Base-by-base conservation (phyloP, 2,329 filamentous ascomycete species). In the Diaporthe vexans region DNA sequence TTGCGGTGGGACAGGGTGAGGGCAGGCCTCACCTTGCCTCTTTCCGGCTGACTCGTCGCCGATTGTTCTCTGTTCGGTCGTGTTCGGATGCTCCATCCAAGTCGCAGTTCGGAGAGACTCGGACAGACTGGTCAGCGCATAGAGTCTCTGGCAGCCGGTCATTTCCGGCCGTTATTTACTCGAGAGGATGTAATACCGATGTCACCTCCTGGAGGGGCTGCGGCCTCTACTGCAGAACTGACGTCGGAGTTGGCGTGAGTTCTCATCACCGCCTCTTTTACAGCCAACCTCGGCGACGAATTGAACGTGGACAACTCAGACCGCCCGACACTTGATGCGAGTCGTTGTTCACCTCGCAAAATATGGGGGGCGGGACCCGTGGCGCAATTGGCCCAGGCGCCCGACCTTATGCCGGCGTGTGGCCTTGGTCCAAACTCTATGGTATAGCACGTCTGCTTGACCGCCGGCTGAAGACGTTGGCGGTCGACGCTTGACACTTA, bases 1-100 rank as follows among this genome's bases (percentile, higher is more conserved):
- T 56, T 43, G 46, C 24, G 15, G 46, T 63, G 24, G 57, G 57
- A 40, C 57, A 63, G 70, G 46, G 70, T 72, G 57, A 72, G 46
- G 54, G 58, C 48, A 72, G 57, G 46, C 70, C 57, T 59, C 63
- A 68, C 63, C 63, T 68, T 68, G 63, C 48, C 48, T 68, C 40
- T 68, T 54, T 46, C 57, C 70, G 26, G 58, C 70, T 63, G 70
- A 72, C 70, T 72, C 69, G 69, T 63, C 57, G 63, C 63, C 48
- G 48, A 54, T 33, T 43, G 7, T 33, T 40, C 35, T 24, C 29
- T 21, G 56, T 35, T n/a, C 46, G 29, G 69, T 71, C 56, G 46
- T 63, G 46, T 56, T 29, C 51, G 57, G 70, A 72, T 19, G 57
- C 51, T 54, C 70, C 17, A 35, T 43, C 57, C 57, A 63, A n/a